Evolutionary conservation across 495 filamentous ascomycete species (phyloP).

Genomic region (Pyrenula massariospora): DNA sequence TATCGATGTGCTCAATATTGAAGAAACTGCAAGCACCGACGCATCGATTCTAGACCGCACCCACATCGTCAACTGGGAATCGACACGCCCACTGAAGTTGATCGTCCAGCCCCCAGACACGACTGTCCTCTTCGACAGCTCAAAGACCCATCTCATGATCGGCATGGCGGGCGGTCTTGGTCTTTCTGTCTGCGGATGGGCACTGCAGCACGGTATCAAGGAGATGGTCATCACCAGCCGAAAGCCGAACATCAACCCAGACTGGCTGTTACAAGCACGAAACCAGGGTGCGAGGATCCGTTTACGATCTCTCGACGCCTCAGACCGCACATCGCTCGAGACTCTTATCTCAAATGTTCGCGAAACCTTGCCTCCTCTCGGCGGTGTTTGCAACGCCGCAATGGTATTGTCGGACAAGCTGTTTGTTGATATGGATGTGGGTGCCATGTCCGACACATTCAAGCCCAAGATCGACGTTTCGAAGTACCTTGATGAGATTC

Average conservation of each 20-base stretch:
- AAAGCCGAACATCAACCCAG: background rate
- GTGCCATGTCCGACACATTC: slow-evolving; percentile 5
- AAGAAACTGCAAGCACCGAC: background rate
- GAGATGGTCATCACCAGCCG: slow-evolving; percentile 2
- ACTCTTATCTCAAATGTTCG: background rate
- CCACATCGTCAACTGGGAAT: background rate
- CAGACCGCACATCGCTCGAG: background rate
- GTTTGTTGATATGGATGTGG: slow-evolving; percentile 6
- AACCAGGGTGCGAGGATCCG: background rate
- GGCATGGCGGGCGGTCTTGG: background rate
- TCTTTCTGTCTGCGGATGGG: background rate
- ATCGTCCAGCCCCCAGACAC: background rate
- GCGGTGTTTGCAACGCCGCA: slow-evolving; percentile 7
- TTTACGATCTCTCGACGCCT: background rate
- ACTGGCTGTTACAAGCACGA: background rate
- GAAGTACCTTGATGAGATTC: slow-evolving; percentile 10
- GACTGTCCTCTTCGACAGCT: background rate
- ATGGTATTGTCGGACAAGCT: slow-evolving; percentile 9
- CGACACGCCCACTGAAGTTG: background rate
- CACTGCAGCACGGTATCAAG: background rate
- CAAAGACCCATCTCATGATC: background rate
- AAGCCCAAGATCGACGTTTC: slow-evolving; percentile 12
- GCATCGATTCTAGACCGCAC: background rate
- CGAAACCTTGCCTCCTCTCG: background rate
- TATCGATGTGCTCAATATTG: background rate